phyloP scores from a whole-genome alignment of 495 filamentous ascomycete genomes.

The Annulohypoxylon maeteangense region DNA sequence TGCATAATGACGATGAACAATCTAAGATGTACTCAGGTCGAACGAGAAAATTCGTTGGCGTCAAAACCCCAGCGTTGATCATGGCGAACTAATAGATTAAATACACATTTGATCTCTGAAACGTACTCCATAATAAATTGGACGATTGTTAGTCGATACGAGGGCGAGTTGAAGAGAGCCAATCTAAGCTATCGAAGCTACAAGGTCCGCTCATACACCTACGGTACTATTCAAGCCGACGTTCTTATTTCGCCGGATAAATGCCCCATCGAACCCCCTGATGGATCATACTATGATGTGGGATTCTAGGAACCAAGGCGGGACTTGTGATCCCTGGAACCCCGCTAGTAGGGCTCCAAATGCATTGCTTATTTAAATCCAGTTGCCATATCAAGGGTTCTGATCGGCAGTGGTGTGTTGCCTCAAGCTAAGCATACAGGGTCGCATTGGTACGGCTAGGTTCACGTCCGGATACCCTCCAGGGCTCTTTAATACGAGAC shows the following conservation, averaged over 20 bases:
- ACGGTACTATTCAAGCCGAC: constrained; percentile 11
- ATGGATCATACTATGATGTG: neutral
- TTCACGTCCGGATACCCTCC: neutral
- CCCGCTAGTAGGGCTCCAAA: neutral
- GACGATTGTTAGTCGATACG: neutral
- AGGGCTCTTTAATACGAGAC: constrained; percentile 5
- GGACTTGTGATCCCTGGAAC: neutral
- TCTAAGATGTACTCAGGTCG: neutral
- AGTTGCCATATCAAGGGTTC: constrained; percentile 7
- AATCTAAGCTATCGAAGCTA: neutral
- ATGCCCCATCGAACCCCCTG: constrained; percentile 10
- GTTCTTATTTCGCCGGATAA: constrained; percentile 27
- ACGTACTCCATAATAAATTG: neutral
- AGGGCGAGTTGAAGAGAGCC: neutral
- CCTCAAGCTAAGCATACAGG: constrained; percentile 4
- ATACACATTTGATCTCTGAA: neutral
- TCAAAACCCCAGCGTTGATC: neutral
- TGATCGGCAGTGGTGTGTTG: constrained; percentile 8
- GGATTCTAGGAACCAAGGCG: constrained; percentile 3
- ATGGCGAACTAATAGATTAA: constrained; percentile 11
- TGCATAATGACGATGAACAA: constrained; percentile 30
- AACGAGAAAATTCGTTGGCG: neutral
- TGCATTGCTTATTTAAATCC: neutral
- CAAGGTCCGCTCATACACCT: constrained; percentile 6
- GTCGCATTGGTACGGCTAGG: constrained; percentile 28